Evolutionary conservation across 495 filamentous ascomycete genomes (phyloP).

Genomic region (Podospora sp.): DNA sequence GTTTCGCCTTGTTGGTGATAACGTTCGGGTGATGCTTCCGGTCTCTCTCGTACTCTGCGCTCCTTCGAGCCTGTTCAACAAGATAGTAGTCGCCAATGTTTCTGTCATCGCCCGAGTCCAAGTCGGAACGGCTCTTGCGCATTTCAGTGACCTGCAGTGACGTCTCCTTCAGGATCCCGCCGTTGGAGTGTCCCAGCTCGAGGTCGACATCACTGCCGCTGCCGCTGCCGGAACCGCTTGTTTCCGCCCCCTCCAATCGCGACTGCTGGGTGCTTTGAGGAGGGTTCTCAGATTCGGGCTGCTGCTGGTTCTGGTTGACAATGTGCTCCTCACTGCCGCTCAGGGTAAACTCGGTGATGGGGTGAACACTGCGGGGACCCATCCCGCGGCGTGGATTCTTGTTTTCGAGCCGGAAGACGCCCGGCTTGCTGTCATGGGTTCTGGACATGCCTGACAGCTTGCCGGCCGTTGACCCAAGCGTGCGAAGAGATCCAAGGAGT

Average conservation of each 20-base stretch:
- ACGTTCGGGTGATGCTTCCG: background rate
- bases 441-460: conserved; percentile 31
- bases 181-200: background rate
- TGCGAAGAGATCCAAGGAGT: conserved; percentile 37
- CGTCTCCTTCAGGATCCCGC: conserved; percentile 30
- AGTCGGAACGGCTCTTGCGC: conserved; percentile 10
- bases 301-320: conserved; percentile 19
- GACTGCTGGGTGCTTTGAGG: background rate
- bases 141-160: conserved; percentile 28
- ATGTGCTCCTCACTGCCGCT: conserved; percentile 57
- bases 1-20: background rate
- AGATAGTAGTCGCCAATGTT: conserved; percentile 34
- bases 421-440: conserved; percentile 22
- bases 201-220: conserved; percentile 19
- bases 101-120: background rate
- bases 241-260: too few species aligned
- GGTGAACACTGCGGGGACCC: conserved; percentile 45
- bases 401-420: conserved; percentile 37
- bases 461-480: conserved; percentile 28
- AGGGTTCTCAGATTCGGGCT: background rate
- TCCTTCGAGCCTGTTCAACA: conserved; percentile 20
- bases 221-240: background rate
- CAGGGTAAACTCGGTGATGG: conserved; percentile 51
- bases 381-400: conserved; percentile 46
- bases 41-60: conserved; percentile 16